These are phyloP conservation scores for Sparassis latifolia DNA, from an alignment of 1,284 basidiomycete species.

Conservation along the genomic window DNA sequence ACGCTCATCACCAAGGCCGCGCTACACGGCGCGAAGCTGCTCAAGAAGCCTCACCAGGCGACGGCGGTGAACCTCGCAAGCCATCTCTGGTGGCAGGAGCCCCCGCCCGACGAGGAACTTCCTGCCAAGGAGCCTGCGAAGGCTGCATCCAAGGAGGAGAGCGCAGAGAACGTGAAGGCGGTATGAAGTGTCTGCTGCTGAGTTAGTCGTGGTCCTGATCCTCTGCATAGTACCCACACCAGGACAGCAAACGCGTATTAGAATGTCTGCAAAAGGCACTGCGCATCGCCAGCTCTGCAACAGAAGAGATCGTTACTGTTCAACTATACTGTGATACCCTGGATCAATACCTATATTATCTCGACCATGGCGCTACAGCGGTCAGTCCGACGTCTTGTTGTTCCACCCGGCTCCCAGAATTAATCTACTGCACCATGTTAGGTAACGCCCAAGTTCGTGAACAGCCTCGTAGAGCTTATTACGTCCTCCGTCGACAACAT, in stretches of 20 bases:
- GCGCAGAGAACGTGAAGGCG: constrained; percentile 46
- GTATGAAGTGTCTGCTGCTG: constrained; percentile 33
- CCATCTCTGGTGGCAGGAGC: constrained; percentile 95
- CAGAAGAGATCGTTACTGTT: constrained; percentile 90
- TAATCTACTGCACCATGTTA: constrained; percentile 22
- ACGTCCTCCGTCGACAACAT: constrained; percentile 87
- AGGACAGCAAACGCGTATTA: constrained; percentile 91
- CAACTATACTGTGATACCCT: constrained; percentile 93
- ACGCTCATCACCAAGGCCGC: constrained; percentile 95
- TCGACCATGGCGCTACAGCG: constrained; percentile 85
- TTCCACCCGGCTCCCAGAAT: background rate
- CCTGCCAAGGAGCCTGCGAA: constrained; percentile 28
- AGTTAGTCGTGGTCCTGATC: too few relatives aligned
- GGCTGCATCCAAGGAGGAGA: constrained; percentile 37
- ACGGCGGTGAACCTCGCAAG: constrained; percentile 91
- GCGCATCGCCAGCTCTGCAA: constrained; percentile 88
- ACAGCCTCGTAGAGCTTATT: constrained; percentile 89
- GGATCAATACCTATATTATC: constrained; percentile 90
- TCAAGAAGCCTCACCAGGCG: constrained; percentile 96
- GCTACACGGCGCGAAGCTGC: constrained; percentile 84
- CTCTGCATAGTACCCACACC: constrained; percentile 64
- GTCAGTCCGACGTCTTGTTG: constrained; percentile 38
- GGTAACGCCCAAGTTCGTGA: constrained; percentile 91
- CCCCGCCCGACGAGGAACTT: constrained; percentile 31
- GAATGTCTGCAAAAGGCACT: constrained; percentile 94